These are phyloP conservation scores for Kwoniella botswanensis DNA, from an alignment of 768 basidiomycete species.

Conservation along the genomic window DNA sequence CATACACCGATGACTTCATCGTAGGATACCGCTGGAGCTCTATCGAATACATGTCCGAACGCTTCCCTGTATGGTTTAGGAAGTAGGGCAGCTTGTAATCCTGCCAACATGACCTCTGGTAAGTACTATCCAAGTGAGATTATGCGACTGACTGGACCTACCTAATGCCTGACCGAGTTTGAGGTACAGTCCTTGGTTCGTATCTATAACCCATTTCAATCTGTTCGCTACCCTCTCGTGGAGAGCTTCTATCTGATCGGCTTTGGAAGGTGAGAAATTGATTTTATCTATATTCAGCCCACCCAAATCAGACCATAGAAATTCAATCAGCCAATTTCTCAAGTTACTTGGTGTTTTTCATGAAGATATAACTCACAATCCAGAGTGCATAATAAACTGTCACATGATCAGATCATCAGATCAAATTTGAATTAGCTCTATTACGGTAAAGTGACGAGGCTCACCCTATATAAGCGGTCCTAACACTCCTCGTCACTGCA, in stretches of 20 bases:
- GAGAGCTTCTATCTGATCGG: constrained; percentile 74
- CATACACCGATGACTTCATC: constrained; percentile 68
- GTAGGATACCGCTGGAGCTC: constrained; percentile 83
- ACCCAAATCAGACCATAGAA: not conserved
- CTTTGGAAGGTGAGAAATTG: constrained; percentile 74
- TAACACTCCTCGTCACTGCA: constrained; percentile 64
- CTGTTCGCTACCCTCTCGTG: constrained; percentile 84
- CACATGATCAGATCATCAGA: constrained; percentile 6
- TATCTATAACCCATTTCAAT: constrained; percentile 73
- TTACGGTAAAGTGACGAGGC: constrained; percentile 2
- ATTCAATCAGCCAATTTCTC: not conserved
- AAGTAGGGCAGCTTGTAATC: constrained; percentile 81
- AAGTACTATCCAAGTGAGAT: constrained; percentile 44
- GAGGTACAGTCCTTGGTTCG: constrained; percentile 68
- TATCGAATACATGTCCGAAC: constrained; percentile 82
- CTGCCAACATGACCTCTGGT: constrained; percentile 67
- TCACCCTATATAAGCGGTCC: constrained; percentile 66
- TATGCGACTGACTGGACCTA: constrained; percentile 18
- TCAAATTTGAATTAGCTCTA: not conserved
- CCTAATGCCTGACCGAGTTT: constrained; percentile 55
- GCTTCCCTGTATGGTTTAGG: constrained; percentile 81
- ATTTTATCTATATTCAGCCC: constrained; percentile 74
- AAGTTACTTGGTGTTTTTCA: not conserved
- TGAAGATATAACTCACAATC: constrained; percentile 46
- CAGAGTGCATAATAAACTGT: constrained; percentile 50